Evolutionary conservation across 192 early-diverging fungal species (phyloP).

Genomic region (Coemansia sp.): DNA sequence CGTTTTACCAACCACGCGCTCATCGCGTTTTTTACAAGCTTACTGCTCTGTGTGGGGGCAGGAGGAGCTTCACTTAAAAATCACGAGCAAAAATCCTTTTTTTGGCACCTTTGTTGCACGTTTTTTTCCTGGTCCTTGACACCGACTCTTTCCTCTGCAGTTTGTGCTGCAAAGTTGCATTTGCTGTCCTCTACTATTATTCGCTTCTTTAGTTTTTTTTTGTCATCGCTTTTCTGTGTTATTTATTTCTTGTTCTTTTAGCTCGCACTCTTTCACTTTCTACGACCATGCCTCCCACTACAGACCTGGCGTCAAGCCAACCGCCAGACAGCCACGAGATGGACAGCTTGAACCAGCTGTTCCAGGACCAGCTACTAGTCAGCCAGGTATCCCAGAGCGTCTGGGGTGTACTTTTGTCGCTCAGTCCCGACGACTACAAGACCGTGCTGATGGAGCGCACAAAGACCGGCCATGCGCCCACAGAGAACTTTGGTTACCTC

Average conservation of each 20-base stretch:
- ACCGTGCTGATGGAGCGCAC: conserved; percentile 49
- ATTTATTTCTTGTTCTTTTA: conserved; percentile 8
- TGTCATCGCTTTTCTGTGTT: conserved; percentile 1
- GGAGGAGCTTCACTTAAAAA: neutral
- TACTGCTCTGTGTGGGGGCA: neutral
- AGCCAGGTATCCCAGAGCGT: conserved; percentile 48
- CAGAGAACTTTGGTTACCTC: conserved; percentile 45
- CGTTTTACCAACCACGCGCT: neutral
- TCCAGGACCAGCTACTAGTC: conserved; percentile 50
- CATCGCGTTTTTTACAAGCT: neutral
- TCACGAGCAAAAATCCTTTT: neutral
- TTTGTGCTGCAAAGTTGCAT: neutral
- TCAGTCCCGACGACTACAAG: conserved; percentile 50
- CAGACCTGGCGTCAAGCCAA: neutral
- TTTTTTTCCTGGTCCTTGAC: neutral
- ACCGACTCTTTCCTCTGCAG: neutral
- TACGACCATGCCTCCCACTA: neutral
- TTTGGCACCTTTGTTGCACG: neutral
- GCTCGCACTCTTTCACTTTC: neutral
- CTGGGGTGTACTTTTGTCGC: conserved; percentile 55
- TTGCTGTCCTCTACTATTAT: neutral
- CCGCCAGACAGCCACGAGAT: conserved; percentile 36
- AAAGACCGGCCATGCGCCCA: conserved; percentile 9
- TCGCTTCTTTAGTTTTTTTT: neutral
- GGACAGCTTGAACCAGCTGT: conserved; percentile 47